These are phyloP conservation scores for Candida maesae DNA, from an alignment of 805 yeast genomes.

Conservation along the genomic window DNA sequence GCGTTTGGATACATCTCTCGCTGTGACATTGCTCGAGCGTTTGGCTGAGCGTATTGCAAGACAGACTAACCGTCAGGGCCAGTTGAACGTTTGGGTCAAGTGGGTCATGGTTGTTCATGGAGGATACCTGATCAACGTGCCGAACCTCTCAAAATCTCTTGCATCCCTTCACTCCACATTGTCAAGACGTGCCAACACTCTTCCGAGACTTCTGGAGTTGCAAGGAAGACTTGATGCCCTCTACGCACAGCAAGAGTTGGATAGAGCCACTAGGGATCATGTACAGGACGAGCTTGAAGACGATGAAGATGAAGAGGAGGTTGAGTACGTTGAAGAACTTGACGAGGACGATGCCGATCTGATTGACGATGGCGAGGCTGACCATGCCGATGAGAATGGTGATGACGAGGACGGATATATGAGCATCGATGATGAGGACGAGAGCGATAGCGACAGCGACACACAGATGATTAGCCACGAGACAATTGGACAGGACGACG, in stretches of 20 bases:
- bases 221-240: constrained; percentile 79
- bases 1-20: constrained; percentile 50
- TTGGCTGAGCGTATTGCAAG: constrained; percentile 59
- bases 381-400: constrained; percentile 22
- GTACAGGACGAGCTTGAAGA: constrained; percentile 35
- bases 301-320: constrained; percentile 31
- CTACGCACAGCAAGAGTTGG: constrained; percentile 58
- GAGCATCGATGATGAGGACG: constrained; percentile 30
- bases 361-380: constrained; percentile 31
- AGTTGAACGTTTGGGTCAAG: constrained; percentile 72
- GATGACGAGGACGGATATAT: constrained; percentile 27
- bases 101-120: constrained; percentile 86
- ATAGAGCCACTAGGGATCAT: constrained; percentile 39
- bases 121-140: constrained; percentile 46
- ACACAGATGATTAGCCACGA: constrained; percentile 14
- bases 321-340: constrained; percentile 71
- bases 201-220: constrained; percentile 71
- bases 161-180: constrained; percentile 64
- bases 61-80: constrained; percentile 49
- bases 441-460: constrained; percentile 29
- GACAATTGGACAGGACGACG: constrained; percentile 15
- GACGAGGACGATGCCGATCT: constrained; percentile 39
- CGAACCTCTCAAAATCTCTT: constrained; percentile 51
- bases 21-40: constrained; percentile 53
- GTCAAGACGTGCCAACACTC: constrained; percentile 56